Evolutionary conservation across 2,329 filamentous ascomycete genomes (phyloP), one percentile per base, ranked within the genome.

Genomic region (Sphaerulina musiva): DNA sequence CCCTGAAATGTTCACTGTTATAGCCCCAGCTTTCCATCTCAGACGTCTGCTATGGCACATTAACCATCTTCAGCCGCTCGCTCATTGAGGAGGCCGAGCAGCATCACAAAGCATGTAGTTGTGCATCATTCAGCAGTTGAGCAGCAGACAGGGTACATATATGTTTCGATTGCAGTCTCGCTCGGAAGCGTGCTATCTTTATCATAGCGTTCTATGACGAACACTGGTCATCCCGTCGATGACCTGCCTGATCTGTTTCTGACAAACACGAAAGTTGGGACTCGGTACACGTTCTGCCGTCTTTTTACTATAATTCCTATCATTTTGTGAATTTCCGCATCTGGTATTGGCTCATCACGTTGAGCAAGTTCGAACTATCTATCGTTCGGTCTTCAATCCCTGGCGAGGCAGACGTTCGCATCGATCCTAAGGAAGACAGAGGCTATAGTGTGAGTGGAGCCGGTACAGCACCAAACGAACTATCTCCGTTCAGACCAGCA

Each of bases 391-490:
- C 14, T 44, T 44, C 42, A 10, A 26, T 29, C 42, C 7, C 12
- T 4, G 6, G 12, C 4, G 34, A n/a, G 34, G 34, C 6, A n/a
- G 12, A 44, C 17, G 11, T 44, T 44, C 42, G 42, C 20, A 44
- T 23, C 42, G 42, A 44, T 44, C 42, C 40, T 5, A 17, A 9
- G 3, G n/a, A 11, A 34, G 29, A 32, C 23, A 11, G 17, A 34
- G 23, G 26, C 50, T 62, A 69, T 40, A 69, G 51, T 10, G 62
- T 64, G 36, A 69, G 55, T 32, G 62, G 64, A 41, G 66, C 66
- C 45, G 66, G 62, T 38, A 66, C 66, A 49, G 67, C 66, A 31
- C 67, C 67, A 56, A 69, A 69, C 4, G 66, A 64, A 57, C 60
- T 65, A 51, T 68, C 64, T 39, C 67, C 67, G 41, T 65, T 66